phyloP scores from a whole-genome alignment of 495 filamentous ascomycete species.

The Penicillium antarcticum region DNA sequence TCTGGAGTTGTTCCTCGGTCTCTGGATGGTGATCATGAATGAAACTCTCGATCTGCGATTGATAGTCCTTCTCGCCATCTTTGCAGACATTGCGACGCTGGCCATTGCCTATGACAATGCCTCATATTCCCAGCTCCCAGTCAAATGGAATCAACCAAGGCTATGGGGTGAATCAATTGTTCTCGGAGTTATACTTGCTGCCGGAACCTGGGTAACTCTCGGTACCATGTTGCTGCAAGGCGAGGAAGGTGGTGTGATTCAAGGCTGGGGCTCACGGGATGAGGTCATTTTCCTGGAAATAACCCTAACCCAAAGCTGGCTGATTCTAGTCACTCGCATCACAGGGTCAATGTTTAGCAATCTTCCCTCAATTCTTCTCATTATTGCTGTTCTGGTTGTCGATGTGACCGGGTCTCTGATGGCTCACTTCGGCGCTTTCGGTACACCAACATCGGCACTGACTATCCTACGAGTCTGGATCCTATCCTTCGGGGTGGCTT shows the following conservation, averaged over 20 bases:
- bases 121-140: slow-evolving; percentile 78
- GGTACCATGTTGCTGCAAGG: slow-evolving; percentile 70
- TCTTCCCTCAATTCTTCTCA: slow-evolving; percentile 77
- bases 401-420: slow-evolving; percentile 82
- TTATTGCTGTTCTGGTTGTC: slow-evolving; percentile 71
- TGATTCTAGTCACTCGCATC: slow-evolving; percentile 93
- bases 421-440: slow-evolving; percentile 74
- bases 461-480: slow-evolving; percentile 85
- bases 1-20: slow-evolving; percentile 82
- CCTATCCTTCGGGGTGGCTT: slow-evolving; percentile 73
- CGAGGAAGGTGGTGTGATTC: slow-evolving; percentile 73
- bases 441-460: slow-evolving; percentile 65
- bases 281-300: slow-evolving; percentile 87
- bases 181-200: slow-evolving; percentile 73
- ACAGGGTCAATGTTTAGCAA: slow-evolving; percentile 84
- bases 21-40: slow-evolving; percentile 87
- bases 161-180: slow-evolving; percentile 89
- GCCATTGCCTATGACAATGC: slow-evolving; percentile 94
- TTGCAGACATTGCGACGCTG: slow-evolving; percentile 89
- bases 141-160: slow-evolving; percentile 92
- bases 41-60: slow-evolving; percentile 78
- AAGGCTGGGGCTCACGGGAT: slow-evolving; percentile 80
- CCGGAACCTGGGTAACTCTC: slow-evolving; percentile 80
- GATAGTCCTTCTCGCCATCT: slow-evolving; percentile 91
- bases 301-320: slow-evolving; percentile 89